phyloP scores from a whole-genome alignment of 345 rosid species.

The Xanthoceras sorbifolium region DNA sequence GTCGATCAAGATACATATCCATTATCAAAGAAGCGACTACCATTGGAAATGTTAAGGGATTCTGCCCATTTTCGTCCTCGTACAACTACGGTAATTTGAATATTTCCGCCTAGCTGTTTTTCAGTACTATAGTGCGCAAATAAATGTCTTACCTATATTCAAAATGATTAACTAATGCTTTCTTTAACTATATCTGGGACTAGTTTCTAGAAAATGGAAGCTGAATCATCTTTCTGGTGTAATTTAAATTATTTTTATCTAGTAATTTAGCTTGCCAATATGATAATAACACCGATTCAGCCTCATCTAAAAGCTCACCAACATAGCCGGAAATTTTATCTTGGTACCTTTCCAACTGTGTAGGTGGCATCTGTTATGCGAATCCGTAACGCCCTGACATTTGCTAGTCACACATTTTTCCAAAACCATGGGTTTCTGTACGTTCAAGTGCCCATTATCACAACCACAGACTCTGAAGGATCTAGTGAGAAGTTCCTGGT shows the following conservation, averaged over 20 bases:
- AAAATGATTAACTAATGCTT: no score
- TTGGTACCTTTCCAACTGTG: constrained; percentile 10
- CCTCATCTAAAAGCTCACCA: not conserved
- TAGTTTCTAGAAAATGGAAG: not conserved
- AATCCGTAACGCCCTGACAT: constrained; percentile 59
- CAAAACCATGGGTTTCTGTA: constrained; percentile 63
- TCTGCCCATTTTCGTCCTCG: constrained; percentile 81
- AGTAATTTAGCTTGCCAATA: not conserved
- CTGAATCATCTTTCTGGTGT: not conserved
- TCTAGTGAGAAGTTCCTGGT: constrained; percentile 61
- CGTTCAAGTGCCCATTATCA: constrained; percentile 81
- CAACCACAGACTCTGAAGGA: constrained; percentile 64
- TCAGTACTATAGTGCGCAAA: no score
- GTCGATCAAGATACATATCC: constrained; percentile 64
- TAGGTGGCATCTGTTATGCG: constrained; percentile 83
- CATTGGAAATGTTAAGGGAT: constrained; percentile 65
- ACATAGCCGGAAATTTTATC: not conserved
- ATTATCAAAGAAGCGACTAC: constrained; percentile 67
- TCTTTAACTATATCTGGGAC: no score
- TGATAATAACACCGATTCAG: not conserved
- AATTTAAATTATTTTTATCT: not conserved
- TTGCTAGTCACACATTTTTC: constrained; percentile 74
- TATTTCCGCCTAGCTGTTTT: not conserved
- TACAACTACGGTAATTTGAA: constrained; percentile 64
- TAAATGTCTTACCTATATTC: no score